A percentile compares a stretch with the other conserved stretches of the same genome.
These are phyloP conservation scores for Rhodotorula kratochvilovae DNA, from an alignment of 768 basidiomycete species.

Conservation along the genomic window DNA sequence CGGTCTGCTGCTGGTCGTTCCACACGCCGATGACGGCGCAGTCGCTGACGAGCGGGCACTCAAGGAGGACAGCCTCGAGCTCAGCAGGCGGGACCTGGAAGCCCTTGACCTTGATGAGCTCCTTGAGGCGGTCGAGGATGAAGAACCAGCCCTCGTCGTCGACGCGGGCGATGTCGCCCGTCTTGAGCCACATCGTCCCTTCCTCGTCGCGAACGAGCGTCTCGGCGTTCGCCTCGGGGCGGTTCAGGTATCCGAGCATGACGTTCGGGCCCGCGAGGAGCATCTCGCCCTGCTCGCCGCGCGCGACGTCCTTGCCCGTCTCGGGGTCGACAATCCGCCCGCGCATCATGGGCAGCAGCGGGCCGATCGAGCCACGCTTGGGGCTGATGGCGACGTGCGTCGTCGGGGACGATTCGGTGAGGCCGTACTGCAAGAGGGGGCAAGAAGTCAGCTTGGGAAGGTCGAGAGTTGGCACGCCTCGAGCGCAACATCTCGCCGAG, in stretches of 20 bases:
- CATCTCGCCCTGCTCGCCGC: constrained; percentile 35
- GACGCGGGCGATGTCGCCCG: constrained; percentile 40
- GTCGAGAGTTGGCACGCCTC: background rate
- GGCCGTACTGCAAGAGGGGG: constrained; percentile 15
- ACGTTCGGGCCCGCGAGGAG: constrained; percentile 24
- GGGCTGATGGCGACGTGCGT: constrained; percentile 23
- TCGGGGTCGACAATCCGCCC: constrained; percentile 34
- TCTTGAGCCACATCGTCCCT: constrained; percentile 33
- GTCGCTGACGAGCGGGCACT: constrained; percentile 56
- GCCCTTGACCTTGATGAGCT: constrained; percentile 45
- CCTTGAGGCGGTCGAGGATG: constrained; percentile 47
- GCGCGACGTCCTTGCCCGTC: constrained; percentile 33
- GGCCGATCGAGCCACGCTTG: constrained; percentile 29
- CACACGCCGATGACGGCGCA: constrained; percentile 74
- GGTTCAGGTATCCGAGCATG: constrained; percentile 40
- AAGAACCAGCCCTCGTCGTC: constrained; percentile 41
- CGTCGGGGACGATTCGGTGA: constrained; percentile 38
- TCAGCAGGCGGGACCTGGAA: constrained; percentile 16
- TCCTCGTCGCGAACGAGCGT: constrained; percentile 21
- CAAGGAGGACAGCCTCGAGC: constrained; percentile 40
- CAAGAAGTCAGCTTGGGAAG: too few species aligned
- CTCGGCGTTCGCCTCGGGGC: constrained; percentile 35
- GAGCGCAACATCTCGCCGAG: too few species aligned
- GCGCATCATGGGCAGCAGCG: constrained; percentile 33
- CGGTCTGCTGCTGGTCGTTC: constrained; percentile 65